Base-by-base conservation (phyloP, 2,329 filamentous ascomycete species). In the Cordyceps cicadae region DNA sequence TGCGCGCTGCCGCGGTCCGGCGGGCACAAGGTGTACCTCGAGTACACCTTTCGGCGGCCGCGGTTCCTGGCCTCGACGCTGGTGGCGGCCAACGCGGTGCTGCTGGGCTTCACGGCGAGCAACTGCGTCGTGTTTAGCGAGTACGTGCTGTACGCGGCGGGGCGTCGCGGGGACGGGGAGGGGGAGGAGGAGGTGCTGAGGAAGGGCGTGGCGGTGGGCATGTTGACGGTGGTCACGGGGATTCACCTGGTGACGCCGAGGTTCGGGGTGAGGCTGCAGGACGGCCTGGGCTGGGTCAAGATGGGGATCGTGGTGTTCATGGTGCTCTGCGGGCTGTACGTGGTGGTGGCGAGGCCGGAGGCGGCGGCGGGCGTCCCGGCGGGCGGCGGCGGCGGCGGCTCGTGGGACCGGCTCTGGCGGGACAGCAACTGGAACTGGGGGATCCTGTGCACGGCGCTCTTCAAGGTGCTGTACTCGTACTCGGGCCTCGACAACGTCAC, bases 121-220 rank as follows among this genome's bases (percentile, higher is more conserved):
- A 89, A 89, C 67, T 87, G 86, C 68, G 83, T 90, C 57, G 80
- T 89, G 0, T 88, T 88, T 64, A 84, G 83, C 57, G 83, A 86
- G 64, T 88, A 89, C 63, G 76, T 81, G 0, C 72, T 87, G 0
- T 87, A 86, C 64, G 84, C 84, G 0, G 72, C 84, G 15, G 79
- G 78, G 2, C 66, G 79, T 5, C 72, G 21, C 11, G 81, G 49
- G 71, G 15, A 82, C 41, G 2, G 76, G 81, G 0, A 78, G 76
- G 81, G 83, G 41, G 2, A 76, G 81, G 0, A 78, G 76, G 81
- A 83, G 52, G 64, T 76, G 14, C 70, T 79, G 29, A 76, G 80
- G 17, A 87, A 87, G 66, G 67, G 73, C 0, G 73, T 89, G 8
- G 85, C 84, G 0, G 77, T 83, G 0, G 80, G 75, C 0, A 70